phyloP scores from a whole-genome alignment of 2,329 filamentous ascomycete species.

The Xylaria multiplex region DNA sequence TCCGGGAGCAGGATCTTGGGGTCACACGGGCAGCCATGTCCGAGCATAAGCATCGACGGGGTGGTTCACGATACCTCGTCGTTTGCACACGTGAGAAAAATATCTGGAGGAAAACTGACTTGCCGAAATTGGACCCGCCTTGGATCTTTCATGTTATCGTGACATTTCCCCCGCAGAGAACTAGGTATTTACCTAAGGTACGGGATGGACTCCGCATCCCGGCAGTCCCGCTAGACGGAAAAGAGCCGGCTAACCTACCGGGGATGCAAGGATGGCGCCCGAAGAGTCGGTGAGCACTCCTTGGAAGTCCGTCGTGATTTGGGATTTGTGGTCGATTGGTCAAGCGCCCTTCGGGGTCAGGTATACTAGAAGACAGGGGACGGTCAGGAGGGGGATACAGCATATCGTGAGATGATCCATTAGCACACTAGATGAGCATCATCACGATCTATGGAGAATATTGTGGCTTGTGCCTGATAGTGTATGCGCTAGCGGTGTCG shows the following conservation, averaged over 20 bases:
- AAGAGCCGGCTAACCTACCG: conserved; percentile 19
- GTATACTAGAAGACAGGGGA: not conserved
- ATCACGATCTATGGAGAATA: conserved; percentile 5
- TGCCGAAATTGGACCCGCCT: conserved; percentile 22
- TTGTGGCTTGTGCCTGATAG: conserved; percentile 17
- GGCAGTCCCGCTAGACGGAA: conserved; percentile 26
- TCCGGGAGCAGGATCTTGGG: not conserved
- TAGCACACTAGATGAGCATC: conserved; percentile 1
- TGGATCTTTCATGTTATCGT: conserved; percentile 20
- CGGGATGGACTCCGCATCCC: conserved; percentile 28
- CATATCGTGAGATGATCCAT: conserved; percentile 7
- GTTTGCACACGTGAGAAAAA: conserved; percentile 21
- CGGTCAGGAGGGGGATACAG: not conserved
- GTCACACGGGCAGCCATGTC: conserved; percentile 23
- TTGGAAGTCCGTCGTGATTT: conserved; percentile 5
- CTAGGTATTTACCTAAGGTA: conserved; percentile 1
- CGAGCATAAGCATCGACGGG: conserved; percentile 2
- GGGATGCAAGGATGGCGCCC: conserved; percentile 30
- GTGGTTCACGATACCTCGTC: conserved; percentile 20
- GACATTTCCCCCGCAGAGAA: conserved; percentile 17
- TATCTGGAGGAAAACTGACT: not conserved
- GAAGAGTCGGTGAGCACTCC: conserved; percentile 34
- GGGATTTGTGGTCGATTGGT: conserved; percentile 15
- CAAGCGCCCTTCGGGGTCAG: not conserved
- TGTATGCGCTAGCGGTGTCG: not conserved